Percentiles rank a stretch among this genome's conserved stretches.
phyloP scores from a whole-genome alignment of 306 rosid species.

The Corylus americana region DNA sequence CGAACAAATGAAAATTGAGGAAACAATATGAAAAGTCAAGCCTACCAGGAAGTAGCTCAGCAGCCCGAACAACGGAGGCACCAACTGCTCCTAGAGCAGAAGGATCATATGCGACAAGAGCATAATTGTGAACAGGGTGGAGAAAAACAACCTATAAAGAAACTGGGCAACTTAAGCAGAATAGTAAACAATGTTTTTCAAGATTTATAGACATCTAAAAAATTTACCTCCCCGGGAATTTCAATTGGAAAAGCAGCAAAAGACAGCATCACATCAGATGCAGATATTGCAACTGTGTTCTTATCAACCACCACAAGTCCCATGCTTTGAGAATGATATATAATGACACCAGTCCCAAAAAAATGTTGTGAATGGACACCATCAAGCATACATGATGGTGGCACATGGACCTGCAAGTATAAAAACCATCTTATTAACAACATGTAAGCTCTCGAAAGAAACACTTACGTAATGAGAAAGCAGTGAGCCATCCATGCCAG shows the following conservation, averaged over 20 bases:
- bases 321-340: constrained; percentile 78
- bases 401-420: constrained; percentile 82
- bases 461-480: constrained; percentile 2
- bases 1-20: constrained; percentile 11
- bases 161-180: constrained; percentile 19
- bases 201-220: constrained; percentile 20
- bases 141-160: constrained; percentile 82
- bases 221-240: constrained; percentile 89
- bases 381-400: constrained; percentile 95
- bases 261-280: constrained; percentile 88
- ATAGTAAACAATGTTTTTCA: constrained; percentile 11
- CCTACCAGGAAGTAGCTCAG: constrained; percentile 88
- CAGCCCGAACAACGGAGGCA: constrained; percentile 76
- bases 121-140: constrained; percentile 95
- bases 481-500: neutral
- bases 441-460: neutral
- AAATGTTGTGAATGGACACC: constrained; percentile 95
- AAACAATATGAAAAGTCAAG: constrained; percentile 10
- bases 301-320: constrained; percentile 89
- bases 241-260: constrained; percentile 97
- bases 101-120: constrained; percentile 90
- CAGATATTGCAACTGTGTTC: constrained; percentile 85
- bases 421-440: constrained; percentile 3
- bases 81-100: constrained; percentile 89
- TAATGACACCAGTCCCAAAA: constrained; percentile 89